Conservation (phyloP, 2,329 filamentous ascomycete genomes). For the Aspergillus sp. region DNA sequence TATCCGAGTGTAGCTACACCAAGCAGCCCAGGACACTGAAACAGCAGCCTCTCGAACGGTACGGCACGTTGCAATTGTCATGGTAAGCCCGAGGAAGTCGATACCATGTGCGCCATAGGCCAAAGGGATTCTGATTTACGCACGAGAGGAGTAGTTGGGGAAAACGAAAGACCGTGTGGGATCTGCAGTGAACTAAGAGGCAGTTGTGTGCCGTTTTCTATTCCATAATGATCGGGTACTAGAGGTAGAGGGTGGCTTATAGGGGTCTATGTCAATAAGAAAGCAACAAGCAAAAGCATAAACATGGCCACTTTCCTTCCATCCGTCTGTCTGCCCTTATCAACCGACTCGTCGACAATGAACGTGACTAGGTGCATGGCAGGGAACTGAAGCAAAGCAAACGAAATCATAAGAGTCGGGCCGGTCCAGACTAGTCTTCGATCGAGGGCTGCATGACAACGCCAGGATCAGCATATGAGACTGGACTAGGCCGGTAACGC, state of each 20-base stretch:
- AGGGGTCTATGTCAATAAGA: not conserved
- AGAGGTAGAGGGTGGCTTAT: not conserved
- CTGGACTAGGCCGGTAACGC: conserved; percentile 4
- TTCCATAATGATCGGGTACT: not conserved
- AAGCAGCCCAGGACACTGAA: not conserved
- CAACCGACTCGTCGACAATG: not conserved
- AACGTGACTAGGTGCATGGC: not conserved
- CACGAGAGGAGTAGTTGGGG: too few relatives aligned
- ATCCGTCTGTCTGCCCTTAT: not conserved
- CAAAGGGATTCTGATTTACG: too few relatives aligned
- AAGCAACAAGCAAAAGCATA: not conserved
- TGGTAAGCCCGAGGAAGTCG: not conserved
- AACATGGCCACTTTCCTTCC: not conserved
- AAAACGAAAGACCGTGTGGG: too few relatives aligned
- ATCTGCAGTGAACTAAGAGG: not conserved
- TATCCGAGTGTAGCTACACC: not conserved
- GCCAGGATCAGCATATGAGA: not conserved
- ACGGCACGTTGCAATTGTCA: not conserved
- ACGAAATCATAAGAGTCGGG: not conserved
- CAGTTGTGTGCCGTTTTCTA: not conserved
- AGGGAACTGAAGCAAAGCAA: not conserved
- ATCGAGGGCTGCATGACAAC: not conserved
- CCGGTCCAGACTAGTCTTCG: conserved; percentile 1
- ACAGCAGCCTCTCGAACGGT: not conserved
- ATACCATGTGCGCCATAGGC: too few relatives aligned